Evolutionary conservation across 2,329 filamentous ascomycete species (phyloP).

Genomic region (Ophiocordyceps camponoti-leonardi): DNA sequence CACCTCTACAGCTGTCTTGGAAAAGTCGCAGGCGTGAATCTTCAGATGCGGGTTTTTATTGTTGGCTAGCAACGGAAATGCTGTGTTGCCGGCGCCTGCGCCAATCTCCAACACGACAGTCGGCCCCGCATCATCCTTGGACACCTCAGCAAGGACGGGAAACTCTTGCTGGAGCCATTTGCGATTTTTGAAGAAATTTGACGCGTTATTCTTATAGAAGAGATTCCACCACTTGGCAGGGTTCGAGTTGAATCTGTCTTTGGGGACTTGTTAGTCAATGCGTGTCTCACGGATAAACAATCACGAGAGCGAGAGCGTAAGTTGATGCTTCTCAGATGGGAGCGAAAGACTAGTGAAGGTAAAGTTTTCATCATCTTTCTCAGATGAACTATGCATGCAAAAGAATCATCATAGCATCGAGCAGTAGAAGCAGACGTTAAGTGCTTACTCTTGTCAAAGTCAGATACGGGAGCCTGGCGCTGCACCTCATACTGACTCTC

Average conservation of each 20-base stretch:
- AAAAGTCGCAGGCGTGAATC: constrained; percentile 92
- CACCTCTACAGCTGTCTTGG: constrained; percentile 83
- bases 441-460: constrained; percentile 70
- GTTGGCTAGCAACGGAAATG: constrained; percentile 72
- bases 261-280: constrained; percentile 20
- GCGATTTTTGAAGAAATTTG: constrained; percentile 96
- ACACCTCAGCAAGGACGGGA: constrained; percentile 65
- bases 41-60: constrained; percentile 71
- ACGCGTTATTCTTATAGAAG: constrained; percentile 95
- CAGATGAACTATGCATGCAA: constrained; percentile 56
- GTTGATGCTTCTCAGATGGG: constrained; percentile 41
- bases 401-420: constrained; percentile 38
- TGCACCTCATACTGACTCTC: constrained; percentile 74
- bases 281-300: neutral
- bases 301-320: neutral
- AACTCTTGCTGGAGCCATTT: constrained; percentile 98
- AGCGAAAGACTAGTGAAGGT: constrained; percentile 48
- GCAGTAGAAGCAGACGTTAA: constrained; percentile 1
- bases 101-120: constrained; percentile 74
- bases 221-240: constrained; percentile 96
- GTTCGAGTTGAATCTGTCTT: constrained; percentile 69
- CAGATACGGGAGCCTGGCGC: constrained; percentile 69
- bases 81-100: constrained; percentile 89
- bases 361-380: constrained; percentile 44
- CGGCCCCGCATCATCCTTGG: constrained; percentile 48